phyloP scores from a whole-genome alignment of 345 rosid genomes.

The Eucalyptus sideroxylon region DNA sequence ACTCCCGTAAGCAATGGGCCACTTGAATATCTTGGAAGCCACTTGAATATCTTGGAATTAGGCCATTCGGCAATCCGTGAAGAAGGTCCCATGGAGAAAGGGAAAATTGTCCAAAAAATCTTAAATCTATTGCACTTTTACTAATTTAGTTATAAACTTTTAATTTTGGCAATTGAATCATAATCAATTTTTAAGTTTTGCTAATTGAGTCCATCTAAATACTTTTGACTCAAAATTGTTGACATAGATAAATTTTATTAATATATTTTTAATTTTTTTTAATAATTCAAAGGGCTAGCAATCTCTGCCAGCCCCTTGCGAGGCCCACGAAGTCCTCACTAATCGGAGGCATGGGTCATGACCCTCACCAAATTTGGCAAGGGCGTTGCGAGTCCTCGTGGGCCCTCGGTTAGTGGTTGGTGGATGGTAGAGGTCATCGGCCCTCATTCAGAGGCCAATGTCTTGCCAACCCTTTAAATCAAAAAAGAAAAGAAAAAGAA shows the following conservation, averaged over 20 bases:
- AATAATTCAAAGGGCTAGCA: neutral
- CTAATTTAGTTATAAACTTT: too few species aligned
- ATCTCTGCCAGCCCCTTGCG: neutral
- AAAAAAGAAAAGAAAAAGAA: too few species aligned
- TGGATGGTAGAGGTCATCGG: neutral
- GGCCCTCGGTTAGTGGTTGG: neutral
- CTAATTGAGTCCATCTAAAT: fast-evolving
- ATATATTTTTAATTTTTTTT: too few species aligned
- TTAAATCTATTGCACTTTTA: too few species aligned
- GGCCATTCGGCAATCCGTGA: neutral
- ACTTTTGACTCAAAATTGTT: too few species aligned
- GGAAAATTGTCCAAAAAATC: neutral
- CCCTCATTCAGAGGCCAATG: fast-evolving
- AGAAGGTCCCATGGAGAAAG: neutral
- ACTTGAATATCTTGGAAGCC: neutral
- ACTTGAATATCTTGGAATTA: neutral
- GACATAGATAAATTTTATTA: too few species aligned
- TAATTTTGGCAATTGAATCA: too few species aligned
- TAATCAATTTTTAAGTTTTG: neutral
- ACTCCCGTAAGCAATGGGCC: neutral
- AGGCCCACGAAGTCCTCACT: neutral
- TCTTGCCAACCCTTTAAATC: neutral
- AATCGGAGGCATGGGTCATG: fast-evolving
- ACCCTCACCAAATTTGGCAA: too few species aligned
- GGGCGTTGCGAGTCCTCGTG: too few species aligned